phyloP scores from a whole-genome alignment of 2,329 filamentous ascomycete genomes.

The Colletotrichum sansevieriae region DNA sequence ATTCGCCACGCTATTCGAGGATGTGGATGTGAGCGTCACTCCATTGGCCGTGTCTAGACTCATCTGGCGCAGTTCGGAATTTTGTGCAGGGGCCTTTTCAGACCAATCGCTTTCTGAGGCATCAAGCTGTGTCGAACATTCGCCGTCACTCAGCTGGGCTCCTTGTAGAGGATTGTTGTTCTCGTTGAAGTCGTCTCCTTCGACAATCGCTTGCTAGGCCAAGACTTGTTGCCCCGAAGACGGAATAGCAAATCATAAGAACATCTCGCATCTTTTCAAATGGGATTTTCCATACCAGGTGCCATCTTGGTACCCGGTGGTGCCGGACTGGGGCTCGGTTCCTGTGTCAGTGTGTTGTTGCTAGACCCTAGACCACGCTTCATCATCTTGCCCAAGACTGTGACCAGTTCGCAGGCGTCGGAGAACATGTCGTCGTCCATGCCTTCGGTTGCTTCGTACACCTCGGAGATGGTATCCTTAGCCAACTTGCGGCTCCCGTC shows the following conservation, averaged over 20 bases:
- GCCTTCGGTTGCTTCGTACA: constrained; percentile 90
- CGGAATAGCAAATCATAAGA: not conserved
- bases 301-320: constrained; percentile 42
- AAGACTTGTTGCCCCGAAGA: not conserved
- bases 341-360: constrained; percentile 51
- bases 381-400: constrained; percentile 89
- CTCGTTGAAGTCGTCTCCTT: no score
- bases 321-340: constrained; percentile 48
- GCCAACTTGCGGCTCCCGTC: constrained; percentile 83
- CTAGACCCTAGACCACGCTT: constrained; percentile 73
- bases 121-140: no score
- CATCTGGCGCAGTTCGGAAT: no score
- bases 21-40: not conserved
- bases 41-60: not conserved
- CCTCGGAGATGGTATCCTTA: constrained; percentile 86
- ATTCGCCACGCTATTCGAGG: not conserved
- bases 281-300: constrained; percentile 60
- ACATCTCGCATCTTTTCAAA: constrained; percentile 46
- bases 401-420: constrained; percentile 90
- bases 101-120: not conserved
- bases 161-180: no score
- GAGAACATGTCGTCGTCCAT: constrained; percentile 97
- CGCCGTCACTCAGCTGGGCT: no score
- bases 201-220: not conserved
- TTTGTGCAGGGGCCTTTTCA: not conserved